Percentiles rank a stretch among this genome's conserved stretches.
Conservation (phyloP, 1,139 yeast species). For the Candida frijolesensis region DNA sequence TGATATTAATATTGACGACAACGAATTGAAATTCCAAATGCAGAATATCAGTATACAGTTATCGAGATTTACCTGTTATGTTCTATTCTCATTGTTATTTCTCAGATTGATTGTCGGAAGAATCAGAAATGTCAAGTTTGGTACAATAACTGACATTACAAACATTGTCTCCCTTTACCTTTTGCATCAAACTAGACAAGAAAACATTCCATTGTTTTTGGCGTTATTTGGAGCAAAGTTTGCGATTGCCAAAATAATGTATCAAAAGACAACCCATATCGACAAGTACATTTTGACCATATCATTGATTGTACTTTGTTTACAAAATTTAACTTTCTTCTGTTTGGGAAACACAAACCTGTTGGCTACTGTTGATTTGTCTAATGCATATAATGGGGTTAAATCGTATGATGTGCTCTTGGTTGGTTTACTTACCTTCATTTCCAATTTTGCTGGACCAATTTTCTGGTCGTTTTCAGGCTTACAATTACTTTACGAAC, state of each 20-base stretch:
- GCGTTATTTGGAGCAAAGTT: constrained; percentile 46
- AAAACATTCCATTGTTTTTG: constrained; percentile 71
- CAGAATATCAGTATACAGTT: constrained; percentile 30
- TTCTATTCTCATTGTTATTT: constrained; percentile 20
- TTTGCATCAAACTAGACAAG: constrained; percentile 68
- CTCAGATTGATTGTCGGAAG: constrained; percentile 32
- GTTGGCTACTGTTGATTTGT: constrained; percentile 83
- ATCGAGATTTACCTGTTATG: constrained; percentile 30
- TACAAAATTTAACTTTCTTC: constrained; percentile 81
- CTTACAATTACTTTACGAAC: constrained; percentile 46
- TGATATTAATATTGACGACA: constrained; percentile 19
- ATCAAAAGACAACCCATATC: constrained; percentile 12
- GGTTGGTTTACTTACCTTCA: constrained; percentile 78
- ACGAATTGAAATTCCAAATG: constrained; percentile 26
- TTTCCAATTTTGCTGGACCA: constrained; percentile 84
- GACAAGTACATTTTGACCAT: constrained; percentile 27
- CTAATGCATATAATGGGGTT: constrained; percentile 91
- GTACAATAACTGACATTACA: constrained; percentile 43
- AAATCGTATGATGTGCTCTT: constrained; percentile 63
- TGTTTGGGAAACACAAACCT: constrained; percentile 92
- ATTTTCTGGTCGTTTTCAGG: constrained; percentile 77
- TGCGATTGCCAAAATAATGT: constrained; percentile 19
- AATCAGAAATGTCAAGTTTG: constrained; percentile 24
- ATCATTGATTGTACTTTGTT: constrained; percentile 27
- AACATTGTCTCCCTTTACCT: constrained; percentile 55